Base-by-base conservation (phyloP, 768 basidiomycete species). In the Kwoniella mangroviensis region DNA sequence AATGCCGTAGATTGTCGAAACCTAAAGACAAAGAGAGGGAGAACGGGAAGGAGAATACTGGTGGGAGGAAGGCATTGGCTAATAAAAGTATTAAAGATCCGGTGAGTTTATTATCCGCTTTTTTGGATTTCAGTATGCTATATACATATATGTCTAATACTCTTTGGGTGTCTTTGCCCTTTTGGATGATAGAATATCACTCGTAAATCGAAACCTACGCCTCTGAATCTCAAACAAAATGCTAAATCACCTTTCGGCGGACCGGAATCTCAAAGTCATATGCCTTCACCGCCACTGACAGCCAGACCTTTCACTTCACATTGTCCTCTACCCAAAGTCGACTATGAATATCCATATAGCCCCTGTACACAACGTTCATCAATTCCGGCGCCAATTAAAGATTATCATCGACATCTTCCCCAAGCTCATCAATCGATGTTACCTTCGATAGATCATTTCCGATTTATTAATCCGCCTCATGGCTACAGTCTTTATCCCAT, bases 211-310 rank as follows among this genome's bases (percentile, higher is more conserved):
- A 60, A 60, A 43, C 58, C 58, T 12, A 7, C 58, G 3, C 41
- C 58, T n/a, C 21, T 60, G 17, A 60, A 60, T 7, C 41, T 60
- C 19, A 45, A 41, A 42, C 6, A 41, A 41, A 7, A 41, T 15
- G 34, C 58, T 7, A 60, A 60, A 42, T 13, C n/a, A 10, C 41
- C 19, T 12, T 26, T 60, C 6, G 34, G 6, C 1, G 6, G 6
- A 34, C 34, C 34, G 34, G 4, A 34, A 34, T 34, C 34, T 34
- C 4, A 34, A 34, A 34, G 34, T 34, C 28, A 58, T 58, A 43
- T 60, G 41, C 58, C 58, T 60, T 60, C 58, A 22, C 58, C 58
- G 21, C 58, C 58, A 7, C 58, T 42, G 1, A 60, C 58, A 60
- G 58, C 58, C 9, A 40, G 58, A 7, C 40, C 42, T 4, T 42